Percentiles rank a stretch among this genome's conserved stretches.
These are phyloP conservation scores for Carex parvula DNA, from an alignment of 176 grass and related monocot species.

Conservation along the genomic window DNA sequence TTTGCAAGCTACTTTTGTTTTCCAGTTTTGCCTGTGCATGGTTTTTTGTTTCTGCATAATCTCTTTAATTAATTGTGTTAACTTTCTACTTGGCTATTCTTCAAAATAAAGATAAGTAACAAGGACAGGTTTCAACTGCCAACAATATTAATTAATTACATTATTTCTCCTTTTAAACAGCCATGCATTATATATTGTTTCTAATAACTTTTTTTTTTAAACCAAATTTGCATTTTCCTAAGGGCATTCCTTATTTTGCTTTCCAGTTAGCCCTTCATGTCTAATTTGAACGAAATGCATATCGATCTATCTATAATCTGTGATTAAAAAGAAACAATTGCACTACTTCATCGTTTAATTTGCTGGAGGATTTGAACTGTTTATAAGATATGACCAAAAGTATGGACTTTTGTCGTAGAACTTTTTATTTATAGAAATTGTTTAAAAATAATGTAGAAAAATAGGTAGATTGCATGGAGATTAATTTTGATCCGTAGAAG, in stretches of 20 bases:
- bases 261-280: neutral
- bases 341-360: neutral
- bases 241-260: neutral
- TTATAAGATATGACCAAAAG: neutral
- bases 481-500: too few species aligned
- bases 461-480: too few species aligned
- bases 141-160: neutral
- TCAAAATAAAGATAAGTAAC: neutral
- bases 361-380: neutral
- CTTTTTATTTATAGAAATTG: too few species aligned
- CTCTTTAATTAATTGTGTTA: neutral
- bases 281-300: neutral
- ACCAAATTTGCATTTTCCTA: neutral
- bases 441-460: too few species aligned
- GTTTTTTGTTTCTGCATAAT: neutral
- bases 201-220: neutral
- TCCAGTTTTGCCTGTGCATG: neutral
- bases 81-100: neutral
- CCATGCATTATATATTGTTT: neutral
- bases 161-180: neutral
- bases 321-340: neutral
- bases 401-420: neutral
- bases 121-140: neutral
- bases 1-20: neutral
- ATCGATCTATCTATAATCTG: neutral